Conservation (phyloP, 2,329 filamentous ascomycete species). For the Fusarium stilboides region DNA sequence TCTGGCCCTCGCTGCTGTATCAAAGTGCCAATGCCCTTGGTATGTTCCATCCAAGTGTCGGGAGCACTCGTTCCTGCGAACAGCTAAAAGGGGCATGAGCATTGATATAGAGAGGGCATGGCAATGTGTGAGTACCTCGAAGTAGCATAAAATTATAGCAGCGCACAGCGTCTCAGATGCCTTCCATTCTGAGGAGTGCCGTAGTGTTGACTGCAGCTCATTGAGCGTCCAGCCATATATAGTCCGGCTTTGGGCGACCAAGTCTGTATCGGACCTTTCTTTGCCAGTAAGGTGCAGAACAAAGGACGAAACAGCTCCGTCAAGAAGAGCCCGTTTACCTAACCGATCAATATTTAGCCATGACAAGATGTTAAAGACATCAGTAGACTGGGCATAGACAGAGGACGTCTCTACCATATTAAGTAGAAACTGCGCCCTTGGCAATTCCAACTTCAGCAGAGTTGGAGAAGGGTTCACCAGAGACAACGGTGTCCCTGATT, state of each 20-base stretch:
- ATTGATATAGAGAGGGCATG: slow-evolving; percentile 2
- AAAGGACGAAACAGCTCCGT: slow-evolving; percentile 58
- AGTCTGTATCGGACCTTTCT: slow-evolving; percentile 48
- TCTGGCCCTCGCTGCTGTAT: slow-evolving; percentile 58
- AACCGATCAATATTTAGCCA: slow-evolving; percentile 51
- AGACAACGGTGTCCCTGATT: slow-evolving; percentile 9
- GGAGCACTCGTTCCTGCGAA: slow-evolving; percentile 59
- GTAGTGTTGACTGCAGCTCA: slow-evolving; percentile 55
- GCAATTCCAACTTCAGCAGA: slow-evolving; percentile 34
- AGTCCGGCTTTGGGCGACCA: slow-evolving; percentile 55
- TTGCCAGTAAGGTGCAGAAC: slow-evolving; percentile 58
- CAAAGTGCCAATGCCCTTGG: slow-evolving; percentile 56
- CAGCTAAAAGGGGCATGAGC: slow-evolving; percentile 50
- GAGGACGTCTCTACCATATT: slow-evolving; percentile 51
- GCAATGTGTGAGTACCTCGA: slow-evolving; percentile 52
- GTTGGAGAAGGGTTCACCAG: slow-evolving; percentile 27
- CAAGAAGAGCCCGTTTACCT: slow-evolving; percentile 55
- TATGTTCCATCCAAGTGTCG: slow-evolving; percentile 59
- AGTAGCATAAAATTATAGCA: slow-evolving; percentile 58
- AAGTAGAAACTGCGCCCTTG: slow-evolving; percentile 53
- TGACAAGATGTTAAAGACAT: slow-evolving; percentile 47
- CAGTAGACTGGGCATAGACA: slow-evolving; percentile 39
- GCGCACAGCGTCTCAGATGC: slow-evolving; percentile 60
- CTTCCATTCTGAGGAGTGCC: slow-evolving; percentile 58
- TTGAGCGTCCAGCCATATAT: slow-evolving; percentile 58